These are phyloP conservation scores for Sporobolomyces pararoseus DNA, from an alignment of 768 basidiomycete species.

Conservation along the genomic window DNA sequence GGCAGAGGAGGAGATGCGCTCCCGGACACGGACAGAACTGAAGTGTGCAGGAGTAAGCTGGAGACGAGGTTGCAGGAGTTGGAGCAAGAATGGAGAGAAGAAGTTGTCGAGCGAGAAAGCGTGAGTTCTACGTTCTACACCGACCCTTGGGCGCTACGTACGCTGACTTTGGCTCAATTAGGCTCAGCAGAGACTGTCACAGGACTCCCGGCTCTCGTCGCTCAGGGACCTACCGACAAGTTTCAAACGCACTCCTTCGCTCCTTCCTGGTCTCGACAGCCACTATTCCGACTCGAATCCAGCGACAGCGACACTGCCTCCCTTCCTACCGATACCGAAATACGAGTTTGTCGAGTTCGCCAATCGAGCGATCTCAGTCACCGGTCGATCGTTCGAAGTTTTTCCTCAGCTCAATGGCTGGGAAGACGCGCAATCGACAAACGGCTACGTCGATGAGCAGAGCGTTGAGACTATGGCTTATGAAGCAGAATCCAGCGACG, in stretches of 20 bases:
- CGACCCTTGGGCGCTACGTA: too few species aligned
- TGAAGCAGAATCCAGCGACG: not conserved
- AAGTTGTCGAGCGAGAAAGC: not conserved
- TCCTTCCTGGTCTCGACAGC: not conserved
- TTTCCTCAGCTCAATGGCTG: not conserved
- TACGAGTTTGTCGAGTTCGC: not conserved
- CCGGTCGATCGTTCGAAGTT: not conserved
- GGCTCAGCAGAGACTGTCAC: too few species aligned
- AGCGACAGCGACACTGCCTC: not conserved
- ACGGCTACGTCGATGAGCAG: not conserved
- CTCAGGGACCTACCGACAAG: not conserved
- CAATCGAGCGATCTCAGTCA: not conserved
- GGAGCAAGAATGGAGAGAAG: constrained; percentile 4
- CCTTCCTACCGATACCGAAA: not conserved
- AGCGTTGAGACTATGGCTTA: not conserved
- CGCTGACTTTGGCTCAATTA: not conserved
- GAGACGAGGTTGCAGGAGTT: not conserved
- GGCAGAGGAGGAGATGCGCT: not conserved
- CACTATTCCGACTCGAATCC: not conserved
- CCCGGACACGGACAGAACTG: not conserved
- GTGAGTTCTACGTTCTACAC: not conserved
- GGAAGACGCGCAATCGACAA: not conserved
- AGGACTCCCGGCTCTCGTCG: too few species aligned
- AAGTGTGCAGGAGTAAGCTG: not conserved
- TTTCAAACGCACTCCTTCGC: not conserved